Percentiles rank a stretch among this genome's conserved stretches.
Evolutionary conservation across 2,329 filamentous ascomycete species (phyloP).

Genomic region (Fusarium miscanthi): DNA sequence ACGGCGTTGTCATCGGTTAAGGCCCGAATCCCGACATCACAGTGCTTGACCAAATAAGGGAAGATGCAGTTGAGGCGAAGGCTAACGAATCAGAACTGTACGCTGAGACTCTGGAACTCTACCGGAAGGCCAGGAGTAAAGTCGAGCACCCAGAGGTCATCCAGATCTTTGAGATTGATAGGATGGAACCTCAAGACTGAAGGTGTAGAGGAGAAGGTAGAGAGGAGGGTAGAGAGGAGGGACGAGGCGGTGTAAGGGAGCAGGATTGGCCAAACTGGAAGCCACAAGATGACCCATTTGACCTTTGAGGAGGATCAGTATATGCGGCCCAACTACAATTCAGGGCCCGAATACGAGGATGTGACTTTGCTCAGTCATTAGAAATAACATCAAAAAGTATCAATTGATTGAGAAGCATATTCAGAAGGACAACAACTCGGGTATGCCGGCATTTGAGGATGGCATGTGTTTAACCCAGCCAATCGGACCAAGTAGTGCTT

Average conservation of each 20-base stretch:
- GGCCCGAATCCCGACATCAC: not conserved
- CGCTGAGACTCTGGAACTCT: not conserved
- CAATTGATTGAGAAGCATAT: rapidly evolving
- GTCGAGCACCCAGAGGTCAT: not conserved
- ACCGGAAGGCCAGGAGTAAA: not conserved
- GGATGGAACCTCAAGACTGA: not conserved
- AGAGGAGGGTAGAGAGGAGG: not conserved
- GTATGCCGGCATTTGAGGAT: not conserved
- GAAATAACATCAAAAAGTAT: not conserved
- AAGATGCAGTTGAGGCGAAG: not conserved
- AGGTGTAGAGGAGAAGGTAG: not conserved
- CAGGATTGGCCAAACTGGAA: not conserved
- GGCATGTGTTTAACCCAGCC: not conserved
- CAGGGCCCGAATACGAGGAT: too few species aligned
- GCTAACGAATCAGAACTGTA: not conserved
- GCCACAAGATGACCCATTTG: not conserved
- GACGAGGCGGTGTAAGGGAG: not conserved
- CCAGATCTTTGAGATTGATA: not conserved
- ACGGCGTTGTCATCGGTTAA: not conserved
- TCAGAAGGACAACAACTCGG: rapidly evolving
- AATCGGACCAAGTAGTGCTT: not conserved
- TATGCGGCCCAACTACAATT: too few species aligned
- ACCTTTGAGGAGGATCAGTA: not conserved
- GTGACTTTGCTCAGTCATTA: too few species aligned
- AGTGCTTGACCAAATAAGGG: not conserved